Percentiles rank a stretch among this genome's conserved stretches.
Evolutionary conservation across 1,139 yeast genomes (phyloP).

Genomic region (Fermentozyma sake): DNA sequence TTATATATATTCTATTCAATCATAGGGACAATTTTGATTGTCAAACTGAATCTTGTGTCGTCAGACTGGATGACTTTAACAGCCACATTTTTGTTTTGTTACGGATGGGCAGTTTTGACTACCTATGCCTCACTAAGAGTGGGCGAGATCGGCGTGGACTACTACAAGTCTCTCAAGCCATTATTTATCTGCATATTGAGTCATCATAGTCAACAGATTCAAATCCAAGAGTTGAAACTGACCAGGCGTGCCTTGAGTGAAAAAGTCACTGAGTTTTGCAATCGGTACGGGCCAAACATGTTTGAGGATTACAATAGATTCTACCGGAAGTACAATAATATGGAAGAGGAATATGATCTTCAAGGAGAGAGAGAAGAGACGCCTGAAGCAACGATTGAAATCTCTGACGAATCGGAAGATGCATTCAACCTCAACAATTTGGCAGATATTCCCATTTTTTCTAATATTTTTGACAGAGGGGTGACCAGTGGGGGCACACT

Average conservation of each 20-base stretch:
- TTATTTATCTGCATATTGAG: conserved; percentile 35
- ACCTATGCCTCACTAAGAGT: conserved; percentile 41
- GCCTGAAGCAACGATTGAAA: too few species aligned
- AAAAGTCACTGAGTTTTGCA: conserved; percentile 64
- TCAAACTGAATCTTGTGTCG: conserved; percentile 14
- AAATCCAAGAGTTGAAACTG: conserved; percentile 50
- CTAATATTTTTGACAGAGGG: conserved; percentile 19
- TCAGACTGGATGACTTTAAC: conserved; percentile 10
- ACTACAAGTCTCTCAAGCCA: conserved; percentile 37
- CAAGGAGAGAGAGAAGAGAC: conserved; percentile 5
- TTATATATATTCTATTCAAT: conserved; percentile 39
- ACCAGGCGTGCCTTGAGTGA: conserved; percentile 51
- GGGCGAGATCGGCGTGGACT: conserved; percentile 41
- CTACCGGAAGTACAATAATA: conserved; percentile 20
- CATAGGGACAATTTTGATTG: conserved; percentile 30
- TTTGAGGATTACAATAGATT: conserved; percentile 58
- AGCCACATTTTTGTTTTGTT: conserved; percentile 27
- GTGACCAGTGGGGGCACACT: too few species aligned
- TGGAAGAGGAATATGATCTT: conserved; percentile 12
- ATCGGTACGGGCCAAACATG: conserved; percentile 69
- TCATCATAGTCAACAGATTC: conserved; percentile 32
- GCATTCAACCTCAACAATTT: conserved; percentile 19
- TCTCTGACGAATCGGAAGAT: conserved; percentile 6
- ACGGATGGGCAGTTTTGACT: conserved; percentile 38
- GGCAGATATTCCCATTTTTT: conserved; percentile 32